These are phyloP conservation scores for Vitis hybrid DNA, from an alignment of 177 flowering plant genomes.

Conservation along the genomic window DNA sequence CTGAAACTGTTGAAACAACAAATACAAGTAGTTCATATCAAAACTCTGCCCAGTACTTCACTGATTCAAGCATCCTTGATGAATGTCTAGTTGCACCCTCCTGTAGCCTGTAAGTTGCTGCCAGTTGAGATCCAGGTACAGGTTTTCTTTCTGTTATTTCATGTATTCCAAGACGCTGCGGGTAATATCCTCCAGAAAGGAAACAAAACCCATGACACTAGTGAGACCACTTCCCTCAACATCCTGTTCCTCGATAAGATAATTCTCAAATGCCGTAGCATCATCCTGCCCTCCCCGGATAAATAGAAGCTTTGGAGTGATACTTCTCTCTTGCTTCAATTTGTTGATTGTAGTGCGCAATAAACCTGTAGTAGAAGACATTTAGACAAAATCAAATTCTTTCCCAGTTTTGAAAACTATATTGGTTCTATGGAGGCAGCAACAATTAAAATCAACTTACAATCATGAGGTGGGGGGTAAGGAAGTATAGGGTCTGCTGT, in stretches of 20 bases:
- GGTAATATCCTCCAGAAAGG: slow-evolving; percentile 81
- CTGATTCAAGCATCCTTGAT: no score
- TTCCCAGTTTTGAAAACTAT: not conserved
- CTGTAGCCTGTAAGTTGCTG: no score
- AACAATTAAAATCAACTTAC: slow-evolving; percentile 46
- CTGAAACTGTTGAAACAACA: no score
- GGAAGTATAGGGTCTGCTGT: slow-evolving; percentile 88
- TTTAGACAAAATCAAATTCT: not conserved
- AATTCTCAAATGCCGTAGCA: slow-evolving; percentile 83
- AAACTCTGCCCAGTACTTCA: no score
- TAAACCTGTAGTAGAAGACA: slow-evolving; percentile 50
- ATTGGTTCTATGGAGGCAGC: not conserved
- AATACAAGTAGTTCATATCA: no score
- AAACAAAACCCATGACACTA: slow-evolving; percentile 80
- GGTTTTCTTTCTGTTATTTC: slow-evolving; percentile 35
- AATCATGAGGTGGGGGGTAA: slow-evolving; percentile 98
- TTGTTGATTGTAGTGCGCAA: slow-evolving; percentile 79
- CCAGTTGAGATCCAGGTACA: no score
- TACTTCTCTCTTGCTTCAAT: slow-evolving; percentile 88
- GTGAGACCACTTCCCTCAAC: slow-evolving; percentile 86
- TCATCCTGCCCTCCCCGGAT: slow-evolving; percentile 91
- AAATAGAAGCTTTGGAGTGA: slow-evolving; percentile 86
- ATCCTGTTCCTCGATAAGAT: slow-evolving; percentile 94
- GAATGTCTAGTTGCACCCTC: no score
- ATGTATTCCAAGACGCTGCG: slow-evolving; percentile 69